These are phyloP conservation scores for Coprinopsis strossmayeri DNA, from an alignment of 768 basidiomycete genomes.

Conservation along the genomic window DNA sequence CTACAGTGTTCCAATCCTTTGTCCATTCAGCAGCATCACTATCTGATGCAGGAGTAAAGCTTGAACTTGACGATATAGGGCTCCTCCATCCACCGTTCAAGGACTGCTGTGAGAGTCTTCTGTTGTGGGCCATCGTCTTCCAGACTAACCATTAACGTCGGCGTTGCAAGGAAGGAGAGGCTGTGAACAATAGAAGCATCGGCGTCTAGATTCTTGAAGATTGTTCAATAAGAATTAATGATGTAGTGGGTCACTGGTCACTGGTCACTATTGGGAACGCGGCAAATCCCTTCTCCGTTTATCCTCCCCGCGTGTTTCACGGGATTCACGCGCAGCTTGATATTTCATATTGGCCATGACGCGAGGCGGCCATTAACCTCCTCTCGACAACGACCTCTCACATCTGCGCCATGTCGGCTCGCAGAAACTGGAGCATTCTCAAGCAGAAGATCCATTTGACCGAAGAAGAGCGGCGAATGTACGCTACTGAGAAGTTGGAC, in stretches of 20 bases:
- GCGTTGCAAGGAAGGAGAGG: not conserved
- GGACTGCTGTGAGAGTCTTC: constrained; percentile 29
- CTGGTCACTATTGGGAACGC: too few relatives aligned
- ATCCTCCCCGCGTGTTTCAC: too few relatives aligned
- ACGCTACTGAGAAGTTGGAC: constrained; percentile 41
- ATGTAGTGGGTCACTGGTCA: too few relatives aligned
- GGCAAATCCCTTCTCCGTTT: too few relatives aligned
- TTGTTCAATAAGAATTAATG: not conserved
- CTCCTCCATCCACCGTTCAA: constrained; percentile 29
- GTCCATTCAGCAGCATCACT: constrained; percentile 43
- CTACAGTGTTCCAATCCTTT: constrained; percentile 45
- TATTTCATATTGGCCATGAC: too few relatives aligned
- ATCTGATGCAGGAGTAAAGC: constrained; percentile 17
- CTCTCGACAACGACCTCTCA: too few relatives aligned
- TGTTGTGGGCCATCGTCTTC: constrained; percentile 27
- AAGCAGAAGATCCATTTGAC: constrained; percentile 19
- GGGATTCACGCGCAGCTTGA: too few relatives aligned
- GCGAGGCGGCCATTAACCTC: too few relatives aligned
- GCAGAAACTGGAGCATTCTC: not conserved
- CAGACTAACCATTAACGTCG: constrained; percentile 7
- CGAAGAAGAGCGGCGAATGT: constrained; percentile 40
- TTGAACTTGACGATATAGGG: constrained; percentile 9
- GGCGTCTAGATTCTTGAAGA: too few relatives aligned
- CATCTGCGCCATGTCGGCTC: not conserved
- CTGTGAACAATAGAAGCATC: constrained; percentile 1